These are phyloP conservation scores for Penicillium maclennaniae DNA, from an alignment of 495 filamentous ascomycete species.

Conservation along the genomic window DNA sequence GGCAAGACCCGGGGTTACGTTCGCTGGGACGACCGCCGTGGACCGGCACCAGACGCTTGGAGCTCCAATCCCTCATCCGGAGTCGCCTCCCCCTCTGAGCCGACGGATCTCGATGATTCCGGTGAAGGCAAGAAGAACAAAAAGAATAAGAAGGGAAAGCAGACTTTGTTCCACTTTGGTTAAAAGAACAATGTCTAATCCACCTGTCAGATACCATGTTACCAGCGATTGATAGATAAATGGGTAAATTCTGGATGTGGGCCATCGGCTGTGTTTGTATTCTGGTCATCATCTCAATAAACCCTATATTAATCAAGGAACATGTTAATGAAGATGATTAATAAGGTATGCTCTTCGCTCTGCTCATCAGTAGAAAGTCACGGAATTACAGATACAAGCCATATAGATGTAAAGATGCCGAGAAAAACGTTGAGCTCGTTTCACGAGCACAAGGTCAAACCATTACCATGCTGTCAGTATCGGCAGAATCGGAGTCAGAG, in stretches of 20 bases:
- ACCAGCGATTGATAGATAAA: slow-evolving; percentile 3
- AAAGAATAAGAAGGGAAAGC: slow-evolving; percentile 71
- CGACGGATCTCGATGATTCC: slow-evolving; percentile 26
- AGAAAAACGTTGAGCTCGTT: background rate
- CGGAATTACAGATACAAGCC: background rate
- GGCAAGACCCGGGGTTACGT: slow-evolving; percentile 72
- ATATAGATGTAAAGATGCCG: background rate
- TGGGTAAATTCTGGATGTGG: background rate
- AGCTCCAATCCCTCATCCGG: slow-evolving; percentile 25
- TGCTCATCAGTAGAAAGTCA: background rate
- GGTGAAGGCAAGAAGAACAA: slow-evolving; percentile 64
- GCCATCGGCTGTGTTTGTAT: background rate
- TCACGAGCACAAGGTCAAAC: background rate
- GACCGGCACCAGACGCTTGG: slow-evolving; percentile 46
- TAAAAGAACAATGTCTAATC: slow-evolving; percentile 16
- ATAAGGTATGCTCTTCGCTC: background rate
- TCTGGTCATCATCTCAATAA: background rate
- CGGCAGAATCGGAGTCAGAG: background rate
- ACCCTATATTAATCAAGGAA: background rate
- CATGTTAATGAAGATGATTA: background rate
- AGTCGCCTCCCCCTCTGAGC: slow-evolving; percentile 24
- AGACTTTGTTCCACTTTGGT: slow-evolving; percentile 62
- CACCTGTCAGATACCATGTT: background rate
- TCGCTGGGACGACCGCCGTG: slow-evolving; percentile 56
- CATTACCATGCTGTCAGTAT: slow-evolving; percentile 12